Conservation (phyloP, 129 eudicot genomes). For the Pulicaria dysenterica region DNA sequence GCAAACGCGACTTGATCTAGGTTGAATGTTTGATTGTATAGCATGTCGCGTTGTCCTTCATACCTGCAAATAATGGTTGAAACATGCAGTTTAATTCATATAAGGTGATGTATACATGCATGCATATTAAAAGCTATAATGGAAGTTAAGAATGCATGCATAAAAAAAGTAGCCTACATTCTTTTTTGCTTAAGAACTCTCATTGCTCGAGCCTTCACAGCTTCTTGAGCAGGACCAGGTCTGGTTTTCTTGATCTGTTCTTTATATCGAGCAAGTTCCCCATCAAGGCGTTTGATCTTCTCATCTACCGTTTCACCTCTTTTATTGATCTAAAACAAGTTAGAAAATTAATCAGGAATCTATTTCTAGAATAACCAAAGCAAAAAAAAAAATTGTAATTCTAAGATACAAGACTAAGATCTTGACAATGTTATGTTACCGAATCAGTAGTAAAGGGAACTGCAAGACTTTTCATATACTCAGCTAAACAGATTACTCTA, state of each 20-base stretch:
- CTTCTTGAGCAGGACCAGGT: constrained; percentile 97
- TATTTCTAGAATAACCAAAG: not conserved
- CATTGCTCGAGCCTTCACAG: constrained; percentile 92
- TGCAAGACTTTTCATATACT: not conserved
- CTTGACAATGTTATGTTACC: not conserved
- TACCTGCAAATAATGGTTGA: constrained; percentile 55
- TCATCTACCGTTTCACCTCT: constrained; percentile 91
- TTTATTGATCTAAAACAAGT: constrained; percentile 62
- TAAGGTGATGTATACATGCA: not conserved
- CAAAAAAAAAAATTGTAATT: not conserved
- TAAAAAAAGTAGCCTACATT: constrained; percentile 49
- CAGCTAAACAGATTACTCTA: not conserved
- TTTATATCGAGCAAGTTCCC: constrained; percentile 73
- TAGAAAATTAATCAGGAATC: constrained; percentile 3
- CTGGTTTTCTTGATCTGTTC: constrained; percentile 83
- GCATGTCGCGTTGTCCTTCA: constrained; percentile 99
- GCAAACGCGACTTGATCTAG: constrained; percentile 98
- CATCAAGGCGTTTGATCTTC: constrained; percentile 86
- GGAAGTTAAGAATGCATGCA: not conserved
- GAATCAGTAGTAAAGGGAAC: constrained; percentile 1
- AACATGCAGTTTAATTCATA: constrained; percentile 15
- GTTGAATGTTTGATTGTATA: constrained; percentile 92
- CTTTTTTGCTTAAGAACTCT: constrained; percentile 85
- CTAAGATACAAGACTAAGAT: not conserved
- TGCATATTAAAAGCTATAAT: not conserved